phyloP scores from a whole-genome alignment of 2,329 filamentous ascomycete species.

The Colletotrichum filicis region DNA sequence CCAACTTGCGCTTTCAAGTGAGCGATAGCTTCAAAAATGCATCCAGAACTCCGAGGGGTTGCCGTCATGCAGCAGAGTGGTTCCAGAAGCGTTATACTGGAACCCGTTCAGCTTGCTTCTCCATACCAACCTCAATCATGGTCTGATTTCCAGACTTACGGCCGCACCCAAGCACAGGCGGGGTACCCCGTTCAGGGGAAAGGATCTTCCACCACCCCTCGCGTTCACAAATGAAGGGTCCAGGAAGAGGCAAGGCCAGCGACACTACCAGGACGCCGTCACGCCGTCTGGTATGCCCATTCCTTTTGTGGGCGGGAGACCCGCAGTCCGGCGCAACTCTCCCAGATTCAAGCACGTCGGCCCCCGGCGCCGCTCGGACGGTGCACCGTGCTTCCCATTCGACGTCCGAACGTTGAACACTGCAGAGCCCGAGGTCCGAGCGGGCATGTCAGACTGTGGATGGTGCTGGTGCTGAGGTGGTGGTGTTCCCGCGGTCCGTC shows the following conservation, averaged over 20 bases:
- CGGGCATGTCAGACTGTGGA: conserved; percentile 26
- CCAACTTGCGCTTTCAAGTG: not conserved
- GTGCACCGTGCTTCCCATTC: not conserved
- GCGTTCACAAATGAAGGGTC: not conserved
- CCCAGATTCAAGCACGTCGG: not conserved
- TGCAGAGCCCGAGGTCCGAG: conserved; percentile 32
- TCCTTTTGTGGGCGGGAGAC: not conserved
- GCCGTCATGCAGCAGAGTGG: not conserved
- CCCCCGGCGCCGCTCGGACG: conserved; percentile 14
- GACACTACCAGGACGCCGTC: not conserved
- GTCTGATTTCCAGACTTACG: not conserved
- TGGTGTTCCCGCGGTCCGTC: not conserved
- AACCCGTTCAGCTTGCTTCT: not conserved
- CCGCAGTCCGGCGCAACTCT: not conserved
- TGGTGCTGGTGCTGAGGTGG: not conserved
- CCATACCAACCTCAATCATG: not conserved
- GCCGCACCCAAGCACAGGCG: not conserved
- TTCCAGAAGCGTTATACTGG: not conserved
- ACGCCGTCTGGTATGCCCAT: not conserved
- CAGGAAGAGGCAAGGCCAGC: not conserved
- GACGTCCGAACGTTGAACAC: conserved; percentile 19
- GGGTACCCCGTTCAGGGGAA: not conserved
- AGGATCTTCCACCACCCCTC: not conserved
- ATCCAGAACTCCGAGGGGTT: not conserved
- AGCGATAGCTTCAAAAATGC: conserved; percentile 1